Conservation (phyloP, 2,329 filamentous ascomycete genomes). For the Aspergillus aculeatus region DNA sequence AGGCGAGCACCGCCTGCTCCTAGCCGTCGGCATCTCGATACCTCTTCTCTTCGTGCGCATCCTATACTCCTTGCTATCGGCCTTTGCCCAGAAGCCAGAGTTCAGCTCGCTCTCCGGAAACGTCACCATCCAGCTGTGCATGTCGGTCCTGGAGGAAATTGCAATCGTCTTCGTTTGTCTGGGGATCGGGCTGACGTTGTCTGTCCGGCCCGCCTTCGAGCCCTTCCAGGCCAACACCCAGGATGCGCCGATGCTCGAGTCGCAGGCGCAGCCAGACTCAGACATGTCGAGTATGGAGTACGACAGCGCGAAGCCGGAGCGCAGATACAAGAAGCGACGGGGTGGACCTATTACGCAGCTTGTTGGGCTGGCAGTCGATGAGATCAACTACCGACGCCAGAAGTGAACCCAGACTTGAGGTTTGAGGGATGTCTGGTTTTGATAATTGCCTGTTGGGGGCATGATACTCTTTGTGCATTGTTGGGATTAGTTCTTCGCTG, state of each 20-base stretch:
- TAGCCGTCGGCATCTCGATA: constrained; percentile 44
- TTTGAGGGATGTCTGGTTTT: neutral
- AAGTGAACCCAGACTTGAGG: neutral
- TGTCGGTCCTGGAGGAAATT: constrained; percentile 54
- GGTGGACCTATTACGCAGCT: constrained; percentile 3
- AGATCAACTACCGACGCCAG: neutral
- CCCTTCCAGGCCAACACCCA: neutral
- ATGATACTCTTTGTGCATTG: neutral
- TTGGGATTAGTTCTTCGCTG: no score
- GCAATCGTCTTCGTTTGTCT: constrained; percentile 45
- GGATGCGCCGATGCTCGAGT: neutral
- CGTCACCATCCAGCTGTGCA: constrained; percentile 44
- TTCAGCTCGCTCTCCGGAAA: constrained; percentile 48
- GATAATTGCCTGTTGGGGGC: neutral
- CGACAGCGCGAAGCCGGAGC: neutral
- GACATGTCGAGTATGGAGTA: neutral
- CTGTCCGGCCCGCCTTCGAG: neutral
- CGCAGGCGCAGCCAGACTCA: neutral
- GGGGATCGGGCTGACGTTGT: constrained; percentile 29
- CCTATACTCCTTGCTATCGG: constrained; percentile 47
- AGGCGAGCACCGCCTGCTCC: constrained; percentile 50
- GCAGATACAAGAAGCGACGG: constrained; percentile 10
- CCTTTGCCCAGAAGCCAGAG: constrained; percentile 41
- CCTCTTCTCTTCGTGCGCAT: constrained; percentile 55
- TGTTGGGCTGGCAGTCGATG: neutral